phyloP scores from a whole-genome alignment of 1,284 basidiomycete species.

The Melampsora medusae region DNA sequence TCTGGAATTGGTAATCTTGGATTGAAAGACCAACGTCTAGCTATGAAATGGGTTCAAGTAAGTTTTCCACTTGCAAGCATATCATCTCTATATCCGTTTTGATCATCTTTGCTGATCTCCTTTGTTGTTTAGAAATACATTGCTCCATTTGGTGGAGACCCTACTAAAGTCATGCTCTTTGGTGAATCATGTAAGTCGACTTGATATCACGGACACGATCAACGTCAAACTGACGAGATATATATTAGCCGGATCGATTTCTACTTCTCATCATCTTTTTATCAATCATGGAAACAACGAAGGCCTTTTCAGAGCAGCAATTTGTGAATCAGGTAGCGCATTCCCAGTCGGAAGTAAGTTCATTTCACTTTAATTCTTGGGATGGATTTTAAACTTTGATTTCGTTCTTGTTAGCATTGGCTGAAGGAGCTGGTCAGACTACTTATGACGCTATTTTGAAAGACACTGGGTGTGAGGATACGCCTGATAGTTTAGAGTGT shows the following conservation, averaged over 20 bases:
- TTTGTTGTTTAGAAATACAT: constrained; percentile 50
- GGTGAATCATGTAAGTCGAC: constrained; percentile 24
- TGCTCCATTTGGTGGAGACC: constrained; percentile 54
- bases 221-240: too few species aligned
- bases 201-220: too few species aligned
- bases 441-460: constrained; percentile 29
- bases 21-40: constrained; percentile 53
- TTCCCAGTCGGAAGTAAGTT: constrained; percentile 33
- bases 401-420: constrained; percentile 8
- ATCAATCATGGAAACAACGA: constrained; percentile 26
- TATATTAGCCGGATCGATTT: constrained; percentile 24
- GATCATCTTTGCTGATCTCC: background rate
- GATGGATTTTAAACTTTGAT: background rate
- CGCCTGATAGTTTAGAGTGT: constrained; percentile 14
- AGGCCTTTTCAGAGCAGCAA: constrained; percentile 32
- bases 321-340: constrained; percentile 30
- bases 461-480: constrained; percentile 2
- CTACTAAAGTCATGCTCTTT: constrained; percentile 52
- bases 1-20: constrained; percentile 61
- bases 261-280: constrained; percentile 37
- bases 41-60: constrained; percentile 48
- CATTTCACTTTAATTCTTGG: background rate
- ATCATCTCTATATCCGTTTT: background rate
- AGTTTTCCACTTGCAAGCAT: background rate
- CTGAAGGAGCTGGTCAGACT: constrained; percentile 38